phyloP scores from a whole-genome alignment of 2,329 filamentous ascomycete species.

The Monilinia aucupariae region DNA sequence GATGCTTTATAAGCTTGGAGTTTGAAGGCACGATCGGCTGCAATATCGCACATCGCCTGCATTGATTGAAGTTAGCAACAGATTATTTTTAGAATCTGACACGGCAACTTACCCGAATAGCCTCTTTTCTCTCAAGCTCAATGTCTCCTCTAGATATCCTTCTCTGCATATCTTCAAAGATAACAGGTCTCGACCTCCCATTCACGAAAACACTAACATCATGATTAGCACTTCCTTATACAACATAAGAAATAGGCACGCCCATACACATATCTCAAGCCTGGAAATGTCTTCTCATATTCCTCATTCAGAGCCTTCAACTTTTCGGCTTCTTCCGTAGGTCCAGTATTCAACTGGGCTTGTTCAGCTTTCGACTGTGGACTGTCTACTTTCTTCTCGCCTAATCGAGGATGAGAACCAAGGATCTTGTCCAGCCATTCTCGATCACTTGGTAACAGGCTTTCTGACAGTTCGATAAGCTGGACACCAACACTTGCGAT shows the following conservation, averaged over 20 bases:
- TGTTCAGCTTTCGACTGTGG: conserved; percentile 78
- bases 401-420: conserved; percentile 76
- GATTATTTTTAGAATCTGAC: background rate
- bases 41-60: conserved; percentile 82
- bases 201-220: conserved; percentile 73
- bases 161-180: conserved; percentile 76
- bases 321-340: conserved; percentile 50
- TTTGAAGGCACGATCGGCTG: conserved; percentile 69
- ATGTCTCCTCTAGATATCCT: conserved; percentile 67
- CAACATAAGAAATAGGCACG: background rate
- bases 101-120: conserved; percentile 56
- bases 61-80: conserved; percentile 21
- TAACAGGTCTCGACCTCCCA: conserved; percentile 63
- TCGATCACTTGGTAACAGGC: conserved; percentile 45
- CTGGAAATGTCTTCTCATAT: conserved; percentile 78
- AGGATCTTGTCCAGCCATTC: conserved; percentile 65
- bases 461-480: conserved; percentile 54
- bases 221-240: conserved; percentile 21
- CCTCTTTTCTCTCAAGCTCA: conserved; percentile 62
- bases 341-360: conserved; percentile 59
- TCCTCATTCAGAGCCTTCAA: conserved; percentile 63
- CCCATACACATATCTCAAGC: conserved; percentile 68
- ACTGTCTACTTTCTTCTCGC: conserved; percentile 76
- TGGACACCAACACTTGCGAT: conserved; percentile 61
- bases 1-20: conserved; percentile 19